phyloP scores from a whole-genome alignment of 2,329 filamentous ascomycete species.

The Neofusicoccum parvum region DNA sequence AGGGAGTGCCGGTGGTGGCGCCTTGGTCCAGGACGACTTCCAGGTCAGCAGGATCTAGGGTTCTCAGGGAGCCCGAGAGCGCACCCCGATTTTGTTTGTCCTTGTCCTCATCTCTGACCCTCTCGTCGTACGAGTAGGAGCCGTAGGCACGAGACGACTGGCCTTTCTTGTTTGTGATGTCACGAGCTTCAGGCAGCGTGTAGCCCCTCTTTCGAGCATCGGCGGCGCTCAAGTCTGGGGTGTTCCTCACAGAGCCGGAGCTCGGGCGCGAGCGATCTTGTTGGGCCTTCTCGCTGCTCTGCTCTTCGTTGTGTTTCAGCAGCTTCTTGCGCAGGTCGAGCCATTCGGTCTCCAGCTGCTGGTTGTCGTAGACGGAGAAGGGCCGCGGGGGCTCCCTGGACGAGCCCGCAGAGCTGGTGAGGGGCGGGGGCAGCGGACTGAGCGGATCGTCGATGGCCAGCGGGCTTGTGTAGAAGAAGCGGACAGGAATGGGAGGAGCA shows the following conservation, averaged over 20 bases:
- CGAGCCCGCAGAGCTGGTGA: slow-evolving; percentile 48
- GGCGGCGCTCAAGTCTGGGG: background rate
- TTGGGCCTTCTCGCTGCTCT: slow-evolving; percentile 35
- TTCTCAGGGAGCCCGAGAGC: slow-evolving; percentile 34
- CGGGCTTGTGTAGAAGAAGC: slow-evolving; percentile 81
- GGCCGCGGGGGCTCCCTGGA: slow-evolving; percentile 69
- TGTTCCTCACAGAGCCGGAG: slow-evolving; percentile 27
- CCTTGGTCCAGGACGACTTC: slow-evolving; percentile 30
- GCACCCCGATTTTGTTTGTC: slow-evolving; percentile 23
- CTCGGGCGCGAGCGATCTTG: background rate
- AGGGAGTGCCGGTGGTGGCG: slow-evolving; percentile 52
- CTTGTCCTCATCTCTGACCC: slow-evolving; percentile 30
- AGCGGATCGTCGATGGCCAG: slow-evolving; percentile 87
- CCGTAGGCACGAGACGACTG: slow-evolving; percentile 14
- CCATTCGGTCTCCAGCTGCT: slow-evolving; percentile 79
- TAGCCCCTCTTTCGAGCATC: slow-evolving; percentile 15
- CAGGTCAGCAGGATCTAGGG: slow-evolving; percentile 32
- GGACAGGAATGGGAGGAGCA: slow-evolving; percentile 37
- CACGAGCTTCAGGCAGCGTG: slow-evolving; percentile 9
- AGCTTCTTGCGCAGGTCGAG: slow-evolving; percentile 58
- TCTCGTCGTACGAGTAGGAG: slow-evolving; percentile 18
- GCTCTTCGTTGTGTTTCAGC: slow-evolving; percentile 45
- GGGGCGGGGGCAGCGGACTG: slow-evolving; percentile 63
- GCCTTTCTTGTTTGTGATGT: background rate
- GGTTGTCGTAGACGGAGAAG: slow-evolving; percentile 78